Evolutionary conservation across 441 rosid species (phyloP).

Genomic region (Kokia cookei): DNA sequence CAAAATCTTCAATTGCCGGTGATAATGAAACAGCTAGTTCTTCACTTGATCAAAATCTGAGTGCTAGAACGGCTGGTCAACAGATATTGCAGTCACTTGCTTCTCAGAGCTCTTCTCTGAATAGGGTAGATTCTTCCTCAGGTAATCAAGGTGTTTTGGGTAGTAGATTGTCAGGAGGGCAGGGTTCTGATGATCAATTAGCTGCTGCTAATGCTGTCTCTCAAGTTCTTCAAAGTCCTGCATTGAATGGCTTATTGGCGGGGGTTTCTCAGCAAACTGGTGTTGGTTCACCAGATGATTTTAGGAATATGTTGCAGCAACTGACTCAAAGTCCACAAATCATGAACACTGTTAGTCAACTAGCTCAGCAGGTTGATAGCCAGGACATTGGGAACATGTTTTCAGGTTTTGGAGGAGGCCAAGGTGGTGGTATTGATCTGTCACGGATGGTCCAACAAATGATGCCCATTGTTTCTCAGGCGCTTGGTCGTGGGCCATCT

Average conservation of each 20-base stretch:
- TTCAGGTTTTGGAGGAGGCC: conserved; percentile 53
- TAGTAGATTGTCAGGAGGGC: conserved; percentile 17
- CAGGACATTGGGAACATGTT: conserved; percentile 76
- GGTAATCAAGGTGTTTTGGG: conserved; percentile 14
- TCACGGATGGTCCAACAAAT: conserved; percentile 88
- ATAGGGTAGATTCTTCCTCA: conserved; percentile 15
- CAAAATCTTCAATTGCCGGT: conserved; percentile 24
- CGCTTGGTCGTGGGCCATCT: conserved; percentile 47
- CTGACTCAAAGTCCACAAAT: conserved; percentile 79
- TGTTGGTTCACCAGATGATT: conserved; percentile 68
- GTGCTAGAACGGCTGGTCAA: conserved; percentile 31
- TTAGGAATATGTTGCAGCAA: conserved; percentile 87
- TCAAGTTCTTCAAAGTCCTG: conserved; percentile 66
- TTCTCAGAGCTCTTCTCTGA: conserved; percentile 35
- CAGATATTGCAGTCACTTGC: conserved; percentile 61
- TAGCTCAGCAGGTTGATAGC: conserved; percentile 84
- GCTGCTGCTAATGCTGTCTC: conserved; percentile 61
- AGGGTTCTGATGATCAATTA: conserved; percentile 34
- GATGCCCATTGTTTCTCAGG: conserved; percentile 96
- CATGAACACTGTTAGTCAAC: conserved; percentile 77
- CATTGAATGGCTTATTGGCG: conserved; percentile 61
- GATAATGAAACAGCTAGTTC: conserved; percentile 32
- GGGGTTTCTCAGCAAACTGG: conserved; percentile 81
- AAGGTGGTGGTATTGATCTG: conserved; percentile 67
- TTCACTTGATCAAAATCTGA: conserved; percentile 26